A percentile compares a stretch with the other conserved stretches of the same genome.
phyloP scores from a whole-genome alignment of 192 early-diverging fungal genomes.

The Diversispora eburnea region DNA sequence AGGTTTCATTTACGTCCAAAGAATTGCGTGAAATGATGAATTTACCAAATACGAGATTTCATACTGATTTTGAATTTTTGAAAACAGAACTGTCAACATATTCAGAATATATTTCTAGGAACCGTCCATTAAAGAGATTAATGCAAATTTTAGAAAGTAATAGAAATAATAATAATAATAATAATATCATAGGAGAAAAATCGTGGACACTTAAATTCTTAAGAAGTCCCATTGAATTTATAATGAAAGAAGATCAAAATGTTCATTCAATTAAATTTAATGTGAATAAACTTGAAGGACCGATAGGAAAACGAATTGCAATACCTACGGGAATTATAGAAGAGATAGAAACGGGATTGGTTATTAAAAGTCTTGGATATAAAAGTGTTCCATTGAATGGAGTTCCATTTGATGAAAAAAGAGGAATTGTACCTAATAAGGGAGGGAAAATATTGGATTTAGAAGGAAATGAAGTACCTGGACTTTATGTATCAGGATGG shows the following conservation, averaged over 20 bases:
- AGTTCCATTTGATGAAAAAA: slow-evolving; percentile 71
- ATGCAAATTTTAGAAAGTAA: slow-evolving; percentile 77
- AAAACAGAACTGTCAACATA: slow-evolving; percentile 46
- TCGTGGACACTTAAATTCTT: slow-evolving; percentile 74
- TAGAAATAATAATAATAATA: slow-evolving; percentile 36
- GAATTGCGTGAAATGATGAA: slow-evolving; percentile 91
- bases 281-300: slow-evolving; percentile 68
- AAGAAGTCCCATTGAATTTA: slow-evolving; percentile 63
- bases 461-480: slow-evolving; percentile 46
- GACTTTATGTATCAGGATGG: slow-evolving; percentile 91
- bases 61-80: slow-evolving; percentile 61
- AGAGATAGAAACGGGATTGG: slow-evolving; percentile 60
- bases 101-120: slow-evolving; percentile 35
- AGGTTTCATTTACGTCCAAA: slow-evolving; percentile 89
- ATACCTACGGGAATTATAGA: slow-evolving; percentile 58
- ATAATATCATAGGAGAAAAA: slow-evolving; percentile 40
- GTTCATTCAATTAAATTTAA: slow-evolving; percentile 51
- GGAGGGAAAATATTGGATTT: slow-evolving; percentile 64
- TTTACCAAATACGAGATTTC: slow-evolving; percentile 60
- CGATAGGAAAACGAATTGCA: slow-evolving; percentile 47
- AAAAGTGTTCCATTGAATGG: slow-evolving; percentile 63
- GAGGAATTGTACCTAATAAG: slow-evolving; percentile 74
- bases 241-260: slow-evolving; percentile 7
- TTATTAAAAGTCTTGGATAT: slow-evolving; percentile 87
- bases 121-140: slow-evolving; percentile 76